These are phyloP conservation scores for Paecilomyces niveus DNA, from an alignment of 2,329 filamentous ascomycete genomes.

Conservation along the genomic window DNA sequence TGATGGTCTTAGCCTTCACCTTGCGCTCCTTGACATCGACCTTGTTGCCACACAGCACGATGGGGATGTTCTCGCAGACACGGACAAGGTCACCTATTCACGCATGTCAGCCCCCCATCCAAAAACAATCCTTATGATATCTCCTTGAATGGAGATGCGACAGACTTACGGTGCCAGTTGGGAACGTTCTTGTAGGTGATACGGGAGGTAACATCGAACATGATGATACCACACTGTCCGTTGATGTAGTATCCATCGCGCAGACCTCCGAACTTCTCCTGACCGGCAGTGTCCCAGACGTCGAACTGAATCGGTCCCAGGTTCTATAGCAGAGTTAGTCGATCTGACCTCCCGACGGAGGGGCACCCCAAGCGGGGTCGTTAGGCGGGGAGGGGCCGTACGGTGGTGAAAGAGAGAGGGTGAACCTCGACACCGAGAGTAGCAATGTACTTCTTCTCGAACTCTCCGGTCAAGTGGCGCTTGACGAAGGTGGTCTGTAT, in stretches of 20 bases:
- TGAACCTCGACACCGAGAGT: conserved; percentile 99
- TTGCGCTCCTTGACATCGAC: conserved; percentile 99
- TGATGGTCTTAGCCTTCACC: conserved; percentile 99
- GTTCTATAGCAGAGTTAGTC: conserved; percentile 54
- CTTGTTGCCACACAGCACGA: conserved; percentile 98
- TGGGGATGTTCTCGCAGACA: conserved; percentile 98
- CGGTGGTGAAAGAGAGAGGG: conserved; percentile 94
- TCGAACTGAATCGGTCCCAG: conserved; percentile 96
- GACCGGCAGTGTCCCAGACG: conserved; percentile 97
- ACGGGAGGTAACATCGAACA: conserved; percentile 99
- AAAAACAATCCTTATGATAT: background rate
- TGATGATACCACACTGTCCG: conserved; percentile 99
- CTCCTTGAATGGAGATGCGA: background rate
- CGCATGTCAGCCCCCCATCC: conserved; percentile 6
- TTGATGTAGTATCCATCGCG: conserved; percentile 99
- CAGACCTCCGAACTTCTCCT: conserved; percentile 99
- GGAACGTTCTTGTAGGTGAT: conserved; percentile 99
- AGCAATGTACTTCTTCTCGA: conserved; percentile 99
- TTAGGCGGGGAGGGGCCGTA: conserved; percentile 50
- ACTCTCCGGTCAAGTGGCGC: conserved; percentile 98
- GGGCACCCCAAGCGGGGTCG: conserved; percentile 22
- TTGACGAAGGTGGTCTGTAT: conserved; percentile 98
- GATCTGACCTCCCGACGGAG: conserved; percentile 7
- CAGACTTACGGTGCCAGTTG: conserved; percentile 95
- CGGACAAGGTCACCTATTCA: conserved; percentile 84